Evolutionary conservation across 768 basidiomycete species (phyloP), one percentile per base, ranked within the genome.

Genomic region (Lyophyllum atratum): DNA sequence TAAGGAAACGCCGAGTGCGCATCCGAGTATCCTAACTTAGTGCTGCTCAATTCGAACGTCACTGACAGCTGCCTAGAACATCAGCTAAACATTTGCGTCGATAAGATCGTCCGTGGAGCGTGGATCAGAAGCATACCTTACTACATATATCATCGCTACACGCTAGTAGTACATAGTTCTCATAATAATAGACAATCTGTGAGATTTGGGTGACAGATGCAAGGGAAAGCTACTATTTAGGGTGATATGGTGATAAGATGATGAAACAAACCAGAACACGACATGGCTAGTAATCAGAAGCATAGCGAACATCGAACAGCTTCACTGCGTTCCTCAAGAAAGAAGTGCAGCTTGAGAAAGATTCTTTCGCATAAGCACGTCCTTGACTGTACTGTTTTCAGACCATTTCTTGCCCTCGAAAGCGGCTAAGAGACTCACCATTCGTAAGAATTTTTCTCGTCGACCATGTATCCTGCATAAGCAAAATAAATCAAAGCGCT

Each of bases 371-470:
- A 82, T 78, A 10, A 82, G 64, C 69, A 75, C 73, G 42, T 82
- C 79, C 61, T 74, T 75, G 44, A 82, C 80, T 81, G 54, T n/a
- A 55, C 17, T 54, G 44, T 54, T 22, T 37, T 33, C 25, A 14
- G 19, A 55, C 37, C 34, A 25, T 34, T 17, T 17, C 15, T 19
- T 15, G 31, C 31, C 31, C n/a, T 12, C n/a, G 7, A 25, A 50
- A 42, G 29, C 59, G 44, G 24, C 40, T 19, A n/a, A n/a, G 14
- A 3, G 26, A 68, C 76, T 52, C 60, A 80, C 79, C 66, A 64
- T 77, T 77, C 24, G 69, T 70, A 26, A 88, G 70, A 60, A 87
- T 83, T 19, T 76, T 66, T 55, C 77, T 71, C 24, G 86, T 88
- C 15, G 83, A 80, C 53, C 75, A 77, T 8, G 80, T 82, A 63